Base-by-base conservation (phyloP, 2,329 filamentous ascomycete species). In the Tolypocladium cylindrosporum region DNA sequence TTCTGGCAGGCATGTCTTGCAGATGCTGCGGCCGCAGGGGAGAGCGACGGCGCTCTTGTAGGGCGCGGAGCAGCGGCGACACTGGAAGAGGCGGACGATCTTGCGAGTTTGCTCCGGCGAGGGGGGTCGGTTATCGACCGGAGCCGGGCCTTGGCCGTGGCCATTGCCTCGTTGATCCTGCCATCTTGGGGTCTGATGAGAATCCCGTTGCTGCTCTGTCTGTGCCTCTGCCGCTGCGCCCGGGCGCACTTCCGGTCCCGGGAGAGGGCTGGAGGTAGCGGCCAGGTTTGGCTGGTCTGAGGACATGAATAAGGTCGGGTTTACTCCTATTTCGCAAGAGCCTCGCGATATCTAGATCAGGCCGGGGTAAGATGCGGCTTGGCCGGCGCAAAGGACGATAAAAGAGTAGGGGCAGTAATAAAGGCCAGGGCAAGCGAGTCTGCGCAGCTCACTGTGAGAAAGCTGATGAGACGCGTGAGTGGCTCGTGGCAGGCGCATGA, bases 11-110 rank as follows among this genome's bases (percentile, higher is more conserved):
- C 92, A 97, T 55, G 72, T 71, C 66, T 81, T 85, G 74, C 92
- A 97, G 13, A 96, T 72, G 13, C 86, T 87, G 67, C 87, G 84
- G 36, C 91, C 91, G 69, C 92, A 97, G 6, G 91, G 91, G 5
- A 96, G 75, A 0, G 89, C 89, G 58, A 91, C 79, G 6, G 91
- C 89, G 10, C 83, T 78, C 52, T 74, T 77, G 37, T 94, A 76
- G 1, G 88, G 86, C 50, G 76, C 77, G 4, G 86, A 89, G 71
- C 92, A 96, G 61, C 81, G 75, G 13, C 80, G 80, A 69, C 92
- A 97, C 73, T 95, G 90, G 56, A 94, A 79, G 45, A 94, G 75
- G 50, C 86, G 86, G 61, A 95, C 66, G 21, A 73, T 64, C n/a
- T 70, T 65, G 31, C 71, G 69, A 4, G 69, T 63, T 8, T 61